These are phyloP conservation scores for Ceratobasidium sp. DNA, from an alignment of 1,284 basidiomycete genomes.

Conservation along the genomic window DNA sequence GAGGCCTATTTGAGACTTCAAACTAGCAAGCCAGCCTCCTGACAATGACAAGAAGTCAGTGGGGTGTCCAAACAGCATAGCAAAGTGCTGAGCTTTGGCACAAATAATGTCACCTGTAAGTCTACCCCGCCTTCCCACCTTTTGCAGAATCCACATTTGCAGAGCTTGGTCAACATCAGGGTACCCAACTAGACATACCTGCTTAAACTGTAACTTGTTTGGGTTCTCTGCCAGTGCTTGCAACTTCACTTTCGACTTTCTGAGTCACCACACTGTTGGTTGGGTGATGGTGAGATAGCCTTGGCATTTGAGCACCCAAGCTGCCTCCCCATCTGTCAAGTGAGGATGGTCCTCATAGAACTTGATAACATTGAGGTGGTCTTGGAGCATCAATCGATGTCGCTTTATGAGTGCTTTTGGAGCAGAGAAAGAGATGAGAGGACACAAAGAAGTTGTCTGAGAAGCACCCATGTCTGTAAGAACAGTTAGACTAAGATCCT, in stretches of 20 bases:
- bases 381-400: constrained; percentile 28
- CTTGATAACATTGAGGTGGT: constrained; percentile 18
- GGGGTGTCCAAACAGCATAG: not conserved
- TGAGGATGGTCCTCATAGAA: constrained; percentile 10
- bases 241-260: not conserved
- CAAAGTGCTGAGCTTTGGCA: not conserved
- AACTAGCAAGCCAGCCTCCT: constrained; percentile 12
- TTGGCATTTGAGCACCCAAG: not conserved
- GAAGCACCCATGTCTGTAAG: not conserved
- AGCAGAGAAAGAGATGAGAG: too few relatives aligned
- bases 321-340: not conserved
- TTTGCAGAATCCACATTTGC: constrained; percentile 28
- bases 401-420: constrained; percentile 1
- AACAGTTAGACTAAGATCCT: not conserved
- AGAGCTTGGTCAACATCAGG: constrained; percentile 33
- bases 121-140: not conserved
- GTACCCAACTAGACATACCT: constrained; percentile 10
- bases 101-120: constrained; percentile 20
- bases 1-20: constrained; percentile 48
- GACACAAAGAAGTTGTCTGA: not conserved
- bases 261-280: not conserved
- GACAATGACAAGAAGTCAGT: constrained; percentile 9
- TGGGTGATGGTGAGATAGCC: constrained; percentile 1
- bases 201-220: constrained; percentile 6
- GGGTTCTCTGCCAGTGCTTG: not conserved